These are phyloP conservation scores for Cryphonectria japonica DNA, from an alignment of 2,329 filamentous ascomycete genomes.

Conservation along the genomic window DNA sequence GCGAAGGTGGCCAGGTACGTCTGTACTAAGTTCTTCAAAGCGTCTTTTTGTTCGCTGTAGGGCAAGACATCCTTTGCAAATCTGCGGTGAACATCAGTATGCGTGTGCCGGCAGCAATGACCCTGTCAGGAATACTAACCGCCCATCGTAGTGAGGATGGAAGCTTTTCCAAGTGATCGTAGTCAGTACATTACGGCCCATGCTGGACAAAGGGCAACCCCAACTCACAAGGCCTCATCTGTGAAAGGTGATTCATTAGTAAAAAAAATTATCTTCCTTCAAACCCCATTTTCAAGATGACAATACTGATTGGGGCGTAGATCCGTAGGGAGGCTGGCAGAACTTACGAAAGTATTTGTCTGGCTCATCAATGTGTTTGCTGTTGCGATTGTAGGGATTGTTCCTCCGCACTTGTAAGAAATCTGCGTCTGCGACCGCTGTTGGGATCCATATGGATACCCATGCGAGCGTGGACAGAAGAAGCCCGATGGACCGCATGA, in stretches of 20 bases:
- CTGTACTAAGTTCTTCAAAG: slow-evolving; percentile 68
- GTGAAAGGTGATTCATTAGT: slow-evolving; percentile 8
- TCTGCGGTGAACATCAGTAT: slow-evolving; percentile 29
- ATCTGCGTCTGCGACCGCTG: slow-evolving; percentile 29
- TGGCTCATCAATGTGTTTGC: slow-evolving; percentile 9
- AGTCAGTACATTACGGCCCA: slow-evolving; percentile 4
- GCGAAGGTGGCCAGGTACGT: slow-evolving; percentile 73
- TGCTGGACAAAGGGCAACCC: neutral
- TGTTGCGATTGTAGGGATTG: slow-evolving; percentile 34
- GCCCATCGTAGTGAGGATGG: slow-evolving; percentile 44
- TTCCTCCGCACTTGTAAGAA: slow-evolving; percentile 32
- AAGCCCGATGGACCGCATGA: slow-evolving; percentile 28
- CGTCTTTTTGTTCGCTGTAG: slow-evolving; percentile 62
- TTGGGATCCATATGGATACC: slow-evolving; percentile 20
- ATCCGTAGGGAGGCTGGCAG: neutral
- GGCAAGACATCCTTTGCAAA: slow-evolving; percentile 46
- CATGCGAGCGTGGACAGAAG: slow-evolving; percentile 29
- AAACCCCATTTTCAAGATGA: no score
- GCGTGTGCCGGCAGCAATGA: slow-evolving; percentile 23
- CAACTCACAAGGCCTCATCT: slow-evolving; percentile 33
- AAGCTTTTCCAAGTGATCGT: slow-evolving; percentile 34
- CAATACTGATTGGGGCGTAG: no score
- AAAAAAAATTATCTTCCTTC: neutral
- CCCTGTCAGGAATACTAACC: slow-evolving; percentile 32
- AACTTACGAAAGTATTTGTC: slow-evolving; percentile 45